These are phyloP conservation scores for Cucurbitaria berberidis DNA, from an alignment of 2,329 filamentous ascomycete species.

Conservation along the genomic window DNA sequence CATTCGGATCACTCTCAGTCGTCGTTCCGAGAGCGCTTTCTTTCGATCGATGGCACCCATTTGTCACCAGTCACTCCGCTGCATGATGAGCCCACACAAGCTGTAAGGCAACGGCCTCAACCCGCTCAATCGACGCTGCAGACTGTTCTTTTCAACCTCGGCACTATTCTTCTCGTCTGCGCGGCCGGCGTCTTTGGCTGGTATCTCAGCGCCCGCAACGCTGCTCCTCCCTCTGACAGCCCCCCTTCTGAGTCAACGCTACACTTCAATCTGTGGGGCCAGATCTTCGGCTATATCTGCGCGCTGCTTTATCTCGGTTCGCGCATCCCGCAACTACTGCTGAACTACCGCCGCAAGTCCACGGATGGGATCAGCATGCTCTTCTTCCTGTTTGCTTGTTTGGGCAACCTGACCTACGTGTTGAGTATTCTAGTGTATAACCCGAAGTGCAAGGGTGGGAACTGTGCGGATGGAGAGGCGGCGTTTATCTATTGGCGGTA, in stretches of 20 bases:
- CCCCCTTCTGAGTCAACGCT: conserved; percentile 55
- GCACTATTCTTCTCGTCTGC: conserved; percentile 80
- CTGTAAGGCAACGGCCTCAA: conserved; percentile 50
- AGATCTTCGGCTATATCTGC: conserved; percentile 93
- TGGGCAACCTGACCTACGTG: conserved; percentile 94
- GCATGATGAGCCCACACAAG: conserved; percentile 49
- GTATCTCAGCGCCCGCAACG: conserved; percentile 66
- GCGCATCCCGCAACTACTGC: conserved; percentile 84
- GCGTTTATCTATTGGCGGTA: conserved; percentile 74
- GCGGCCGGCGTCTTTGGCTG: conserved; percentile 84
- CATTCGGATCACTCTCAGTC: conserved; percentile 39
- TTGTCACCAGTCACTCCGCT: conserved; percentile 85
- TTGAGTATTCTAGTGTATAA: conserved; percentile 90
- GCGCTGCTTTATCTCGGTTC: conserved; percentile 87
- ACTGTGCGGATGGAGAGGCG: conserved; percentile 71
- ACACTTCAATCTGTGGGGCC: conserved; percentile 76
- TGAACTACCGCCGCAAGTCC: conserved; percentile 91
- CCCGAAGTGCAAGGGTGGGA: conserved; percentile 64
- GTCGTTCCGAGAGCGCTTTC: conserved; percentile 54
- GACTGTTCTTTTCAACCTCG: conserved; percentile 72
- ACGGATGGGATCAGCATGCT: conserved; percentile 92
- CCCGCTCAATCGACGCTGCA: conserved; percentile 56
- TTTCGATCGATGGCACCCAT: conserved; percentile 68
- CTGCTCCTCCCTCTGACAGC: conserved; percentile 35
- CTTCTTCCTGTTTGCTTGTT: conserved; percentile 95